A percentile compares a stretch with the other conserved stretches of the same genome.
These are phyloP conservation scores for Pythium chondricola DNA, from an alignment of 352 stramenopile species.

Conservation along the genomic window DNA sequence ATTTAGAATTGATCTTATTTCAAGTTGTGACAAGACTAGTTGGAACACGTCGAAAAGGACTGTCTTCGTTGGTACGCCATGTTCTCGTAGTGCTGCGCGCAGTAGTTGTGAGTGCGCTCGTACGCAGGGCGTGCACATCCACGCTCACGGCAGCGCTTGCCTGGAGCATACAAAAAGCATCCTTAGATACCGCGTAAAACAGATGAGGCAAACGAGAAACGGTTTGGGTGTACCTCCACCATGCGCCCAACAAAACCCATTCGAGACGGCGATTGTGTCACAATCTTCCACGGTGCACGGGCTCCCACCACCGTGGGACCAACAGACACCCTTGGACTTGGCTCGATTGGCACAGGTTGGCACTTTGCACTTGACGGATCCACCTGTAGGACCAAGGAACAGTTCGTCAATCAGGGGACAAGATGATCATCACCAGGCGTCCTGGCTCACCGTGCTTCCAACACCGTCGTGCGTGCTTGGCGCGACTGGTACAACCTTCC, in stretches of 20 bases:
- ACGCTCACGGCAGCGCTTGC: conserved; percentile 11
- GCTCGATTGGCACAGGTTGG: conserved; percentile 13
- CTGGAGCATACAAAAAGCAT: neutral
- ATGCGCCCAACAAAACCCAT: conserved; percentile 25
- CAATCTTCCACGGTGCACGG: conserved; percentile 8
- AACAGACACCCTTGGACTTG: conserved; percentile 23
- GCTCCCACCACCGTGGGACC: conserved; percentile 17
- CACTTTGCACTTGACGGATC: conserved; percentile 17
- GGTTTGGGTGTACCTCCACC: conserved; percentile 9
- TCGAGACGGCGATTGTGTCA: conserved; percentile 16
- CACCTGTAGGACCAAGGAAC: conserved; percentile 2
- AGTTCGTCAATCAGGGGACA: neutral
- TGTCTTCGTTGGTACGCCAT: no score
- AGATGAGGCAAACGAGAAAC: neutral
- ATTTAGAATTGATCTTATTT: no score
- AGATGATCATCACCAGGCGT: neutral
- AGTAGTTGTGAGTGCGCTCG: conserved; percentile 17
- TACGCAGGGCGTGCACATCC: conserved; percentile 17
- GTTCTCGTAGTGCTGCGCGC: conserved; percentile 10
- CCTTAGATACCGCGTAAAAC: neutral
- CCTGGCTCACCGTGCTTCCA: conserved; percentile 24
- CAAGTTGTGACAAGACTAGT: no score
- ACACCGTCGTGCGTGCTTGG: conserved; percentile 16
- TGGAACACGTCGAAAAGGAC: conserved; percentile 6
- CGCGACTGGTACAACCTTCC: conserved; percentile 14